phyloP scores from a whole-genome alignment of 1,139 yeast genomes.

The Hanseniaspora sp. region DNA sequence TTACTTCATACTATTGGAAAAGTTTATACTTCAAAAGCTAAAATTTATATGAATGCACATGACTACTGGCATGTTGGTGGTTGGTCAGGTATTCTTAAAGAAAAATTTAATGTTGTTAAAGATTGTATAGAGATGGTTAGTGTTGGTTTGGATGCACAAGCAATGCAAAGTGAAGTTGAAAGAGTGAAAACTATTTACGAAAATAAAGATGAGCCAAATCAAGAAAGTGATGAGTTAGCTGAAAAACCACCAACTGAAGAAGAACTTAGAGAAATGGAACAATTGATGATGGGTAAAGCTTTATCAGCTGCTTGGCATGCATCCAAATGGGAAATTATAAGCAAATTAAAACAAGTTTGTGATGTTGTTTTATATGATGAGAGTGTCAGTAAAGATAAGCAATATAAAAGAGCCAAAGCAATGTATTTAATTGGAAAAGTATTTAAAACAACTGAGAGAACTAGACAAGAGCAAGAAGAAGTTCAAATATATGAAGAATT shows the following conservation, averaged over 20 bases:
- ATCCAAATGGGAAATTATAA: constrained; percentile 75
- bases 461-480: constrained; percentile 81
- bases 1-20: constrained; percentile 78
- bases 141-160: constrained; percentile 81
- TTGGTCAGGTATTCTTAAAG: constrained; percentile 70
- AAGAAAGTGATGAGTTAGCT: constrained; percentile 18
- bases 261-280: constrained; percentile 76
- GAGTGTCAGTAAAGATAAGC: constrained; percentile 42
- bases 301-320: constrained; percentile 96
- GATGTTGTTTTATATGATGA: constrained; percentile 62
- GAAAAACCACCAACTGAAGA: constrained; percentile 59
- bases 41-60: constrained; percentile 52
- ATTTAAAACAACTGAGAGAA: constrained; percentile 54
- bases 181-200: constrained; percentile 48
- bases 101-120: constrained; percentile 74
- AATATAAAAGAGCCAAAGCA: constrained; percentile 71
- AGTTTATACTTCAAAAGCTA: constrained; percentile 59
- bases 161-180: constrained; percentile 72
- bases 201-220: constrained; percentile 22
- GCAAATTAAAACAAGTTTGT: constrained; percentile 80
- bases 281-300: constrained; percentile 77
- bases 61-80: constrained; percentile 76
- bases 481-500: constrained; percentile 82
- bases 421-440: constrained; percentile 63
- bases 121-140: constrained; percentile 80